A percentile compares a stretch with the other conserved stretches of the same genome.
Evolutionary conservation across 2,329 filamentous ascomycete species (phyloP).

Genomic region (Daldinia sp.): DNA sequence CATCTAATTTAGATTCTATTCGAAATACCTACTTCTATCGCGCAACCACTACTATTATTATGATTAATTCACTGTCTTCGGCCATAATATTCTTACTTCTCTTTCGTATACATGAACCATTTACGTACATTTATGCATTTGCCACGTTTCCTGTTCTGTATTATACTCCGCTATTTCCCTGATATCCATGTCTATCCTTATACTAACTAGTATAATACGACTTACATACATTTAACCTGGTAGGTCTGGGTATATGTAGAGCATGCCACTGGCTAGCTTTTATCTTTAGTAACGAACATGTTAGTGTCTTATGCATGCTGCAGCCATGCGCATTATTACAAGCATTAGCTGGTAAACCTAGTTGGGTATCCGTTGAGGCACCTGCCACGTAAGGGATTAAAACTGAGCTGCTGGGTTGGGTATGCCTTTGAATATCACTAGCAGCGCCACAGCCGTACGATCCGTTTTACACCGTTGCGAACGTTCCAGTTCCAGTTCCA

Average conservation of each 20-base stretch:
- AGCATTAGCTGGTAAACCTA: constrained; percentile 25
- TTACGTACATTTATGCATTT: neutral
- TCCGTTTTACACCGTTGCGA: neutral
- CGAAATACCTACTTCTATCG: neutral
- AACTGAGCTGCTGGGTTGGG: constrained; percentile 18
- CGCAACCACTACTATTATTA: neutral
- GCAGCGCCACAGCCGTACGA: constrained; percentile 25
- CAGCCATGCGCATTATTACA: constrained; percentile 24
- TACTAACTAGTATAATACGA: neutral
- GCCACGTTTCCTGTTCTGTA: constrained; percentile 12
- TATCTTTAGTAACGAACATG: constrained; percentile 31
- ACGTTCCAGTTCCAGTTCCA: neutral
- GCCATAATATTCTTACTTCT: neutral
- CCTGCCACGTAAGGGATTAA: constrained; percentile 21
- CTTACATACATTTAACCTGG: neutral
- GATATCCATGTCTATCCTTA: constrained; percentile 11
- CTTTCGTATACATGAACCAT: constrained; percentile 9
- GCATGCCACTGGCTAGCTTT: constrained; percentile 4
- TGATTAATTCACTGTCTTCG: neutral
- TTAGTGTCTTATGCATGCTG: constrained; percentile 26
- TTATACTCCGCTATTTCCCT: constrained; percentile 5
- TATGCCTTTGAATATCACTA: constrained; percentile 15
- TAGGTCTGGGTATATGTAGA: neutral
- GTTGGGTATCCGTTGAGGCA: constrained; percentile 13
- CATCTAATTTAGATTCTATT: neutral